A percentile compares a stretch with the other conserved stretches of the same genome.
These are phyloP conservation scores for Verticillium longisporum DNA, from an alignment of 2,329 filamentous ascomycete genomes.

Conservation along the genomic window DNA sequence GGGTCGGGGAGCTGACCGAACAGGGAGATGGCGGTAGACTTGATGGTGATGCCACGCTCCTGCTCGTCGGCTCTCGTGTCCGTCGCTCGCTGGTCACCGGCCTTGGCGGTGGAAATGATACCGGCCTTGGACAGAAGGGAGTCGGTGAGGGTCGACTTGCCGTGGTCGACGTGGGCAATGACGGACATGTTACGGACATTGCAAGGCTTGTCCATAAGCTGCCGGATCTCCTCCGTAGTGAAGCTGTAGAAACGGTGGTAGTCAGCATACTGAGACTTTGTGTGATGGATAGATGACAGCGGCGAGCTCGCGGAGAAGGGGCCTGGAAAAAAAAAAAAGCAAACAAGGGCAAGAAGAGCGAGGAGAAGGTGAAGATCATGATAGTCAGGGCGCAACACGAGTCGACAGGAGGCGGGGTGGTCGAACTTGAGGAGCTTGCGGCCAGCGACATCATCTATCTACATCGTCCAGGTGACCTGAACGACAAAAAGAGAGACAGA, in stretches of 20 bases:
- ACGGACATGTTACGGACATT: conserved; percentile 96
- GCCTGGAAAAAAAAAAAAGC: neutral
- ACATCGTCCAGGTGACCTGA: no score
- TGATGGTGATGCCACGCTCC: conserved; percentile 99
- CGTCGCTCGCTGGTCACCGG: conserved; percentile 90
- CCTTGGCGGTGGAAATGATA: conserved; percentile 98
- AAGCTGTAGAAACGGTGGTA: conserved; percentile 58
- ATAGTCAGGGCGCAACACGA: no score
- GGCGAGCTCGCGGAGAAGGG: conserved; percentile 3
- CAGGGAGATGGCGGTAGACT: conserved; percentile 98
- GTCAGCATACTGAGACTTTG: conserved; percentile 37
- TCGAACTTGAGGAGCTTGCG: no score
- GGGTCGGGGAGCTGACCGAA: conserved; percentile 75
- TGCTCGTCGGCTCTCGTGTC: conserved; percentile 97
- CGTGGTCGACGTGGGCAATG: conserved; percentile 99
- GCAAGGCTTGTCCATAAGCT: conserved; percentile 70
- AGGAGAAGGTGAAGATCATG: no score
- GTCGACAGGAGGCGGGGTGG: no score
- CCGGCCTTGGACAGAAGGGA: conserved; percentile 97
- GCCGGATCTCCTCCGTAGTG: conserved; percentile 90
- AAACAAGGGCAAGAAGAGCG: no score
- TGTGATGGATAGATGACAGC: conserved; percentile 27
- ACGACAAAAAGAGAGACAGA: no score
- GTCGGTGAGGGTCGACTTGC: conserved; percentile 99
- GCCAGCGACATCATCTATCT: no score